Conservation (phyloP, 2,329 filamentous ascomycete genomes). For the Teratosphaeria destructans region DNA sequence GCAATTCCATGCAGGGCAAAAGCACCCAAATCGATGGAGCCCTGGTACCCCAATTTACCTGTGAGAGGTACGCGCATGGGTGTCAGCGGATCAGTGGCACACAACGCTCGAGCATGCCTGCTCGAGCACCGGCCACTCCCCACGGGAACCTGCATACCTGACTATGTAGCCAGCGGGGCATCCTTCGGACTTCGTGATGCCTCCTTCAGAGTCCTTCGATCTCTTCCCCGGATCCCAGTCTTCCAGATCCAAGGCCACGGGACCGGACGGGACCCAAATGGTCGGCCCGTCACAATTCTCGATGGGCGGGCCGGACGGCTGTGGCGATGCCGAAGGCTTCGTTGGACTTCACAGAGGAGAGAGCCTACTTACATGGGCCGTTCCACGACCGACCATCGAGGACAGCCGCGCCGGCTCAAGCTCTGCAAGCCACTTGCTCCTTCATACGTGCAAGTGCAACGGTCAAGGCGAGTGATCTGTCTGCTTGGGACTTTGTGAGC, state of each 20-base stretch:
- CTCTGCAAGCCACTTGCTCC: slow-evolving; percentile 2
- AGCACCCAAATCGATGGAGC: neutral
- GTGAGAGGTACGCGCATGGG: neutral
- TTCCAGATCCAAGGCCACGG: neutral
- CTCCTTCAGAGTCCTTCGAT: neutral
- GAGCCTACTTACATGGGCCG: neutral
- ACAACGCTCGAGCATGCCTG: slow-evolving; percentile 1
- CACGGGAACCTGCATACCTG: neutral
- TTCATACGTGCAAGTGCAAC: slow-evolving; percentile 3
- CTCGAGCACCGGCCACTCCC: neutral
- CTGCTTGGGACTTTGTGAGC: neutral
- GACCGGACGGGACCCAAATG: neutral
- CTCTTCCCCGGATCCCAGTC: neutral
- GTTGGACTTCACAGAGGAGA: neutral
- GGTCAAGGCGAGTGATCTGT: neutral
- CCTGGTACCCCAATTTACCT: neutral
- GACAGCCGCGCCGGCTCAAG: neutral
- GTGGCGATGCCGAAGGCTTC: neutral
- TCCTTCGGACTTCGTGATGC: neutral
- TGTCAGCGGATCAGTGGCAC: neutral
- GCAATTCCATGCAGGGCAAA: slow-evolving; percentile 1
- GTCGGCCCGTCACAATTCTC: neutral
- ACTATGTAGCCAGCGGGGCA: neutral
- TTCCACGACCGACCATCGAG: neutral
- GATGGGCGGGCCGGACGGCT: neutral